Evolutionary conservation across 352 stramenopile genomes (phyloP).

Genomic region (Phytopythium kandeliae): DNA sequence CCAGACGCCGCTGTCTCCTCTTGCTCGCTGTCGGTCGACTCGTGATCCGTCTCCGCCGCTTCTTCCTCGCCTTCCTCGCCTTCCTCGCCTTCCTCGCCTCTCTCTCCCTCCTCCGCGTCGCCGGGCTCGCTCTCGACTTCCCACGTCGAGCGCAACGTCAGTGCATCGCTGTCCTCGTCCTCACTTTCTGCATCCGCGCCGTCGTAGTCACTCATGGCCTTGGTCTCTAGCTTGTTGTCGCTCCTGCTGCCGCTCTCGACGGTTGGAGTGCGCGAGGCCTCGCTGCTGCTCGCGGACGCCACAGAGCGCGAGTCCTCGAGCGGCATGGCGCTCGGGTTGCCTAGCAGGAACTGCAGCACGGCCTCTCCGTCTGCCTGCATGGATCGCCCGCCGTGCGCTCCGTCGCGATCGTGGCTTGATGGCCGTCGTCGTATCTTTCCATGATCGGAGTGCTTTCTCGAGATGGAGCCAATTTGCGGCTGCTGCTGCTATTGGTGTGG

Average conservation of each 20-base stretch:
- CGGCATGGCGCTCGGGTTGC: neutral
- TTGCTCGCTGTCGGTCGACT: neutral
- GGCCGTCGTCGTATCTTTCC: too few relatives aligned
- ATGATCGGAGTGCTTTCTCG: too few relatives aligned
- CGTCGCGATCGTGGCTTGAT: too few relatives aligned
- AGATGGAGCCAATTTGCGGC: too few relatives aligned
- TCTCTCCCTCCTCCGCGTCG: too few relatives aligned
- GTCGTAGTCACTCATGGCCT: too few relatives aligned
- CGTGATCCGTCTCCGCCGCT: constrained; percentile 1
- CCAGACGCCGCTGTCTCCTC: too few relatives aligned
- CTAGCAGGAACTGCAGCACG: constrained; percentile 8
- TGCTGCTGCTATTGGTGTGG: too few relatives aligned
- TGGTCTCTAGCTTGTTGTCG: neutral
- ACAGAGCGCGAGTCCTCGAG: constrained; percentile 6
- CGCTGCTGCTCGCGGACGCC: constrained; percentile 4
- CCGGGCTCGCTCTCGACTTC: neutral
- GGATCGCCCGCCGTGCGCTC: too few relatives aligned
- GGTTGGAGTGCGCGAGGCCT: neutral
- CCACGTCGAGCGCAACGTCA: neutral
- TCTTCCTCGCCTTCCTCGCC: constrained; percentile 1
- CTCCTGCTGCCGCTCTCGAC: neutral
- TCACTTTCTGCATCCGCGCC: neutral
- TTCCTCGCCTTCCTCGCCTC: too few relatives aligned
- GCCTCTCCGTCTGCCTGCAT: constrained; percentile 1
- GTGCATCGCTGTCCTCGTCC: neutral